These are phyloP conservation scores for Pseudogymnoascus sp. DNA, from an alignment of 2,329 filamentous ascomycete species.

Conservation along the genomic window DNA sequence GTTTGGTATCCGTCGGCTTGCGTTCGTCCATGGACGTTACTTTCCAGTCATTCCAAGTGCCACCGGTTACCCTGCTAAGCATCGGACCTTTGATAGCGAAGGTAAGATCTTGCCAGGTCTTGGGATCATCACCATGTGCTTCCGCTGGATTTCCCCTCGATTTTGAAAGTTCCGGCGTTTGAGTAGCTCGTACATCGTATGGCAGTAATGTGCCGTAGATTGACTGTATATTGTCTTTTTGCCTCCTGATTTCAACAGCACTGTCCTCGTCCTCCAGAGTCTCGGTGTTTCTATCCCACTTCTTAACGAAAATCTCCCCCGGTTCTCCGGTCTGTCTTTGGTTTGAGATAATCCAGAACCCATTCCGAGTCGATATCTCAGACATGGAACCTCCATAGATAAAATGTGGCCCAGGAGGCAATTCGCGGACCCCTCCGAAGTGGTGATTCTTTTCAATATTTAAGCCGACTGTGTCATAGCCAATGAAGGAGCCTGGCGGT, in stretches of 20 bases:
- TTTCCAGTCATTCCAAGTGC: constrained; percentile 40
- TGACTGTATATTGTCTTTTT: constrained; percentile 32
- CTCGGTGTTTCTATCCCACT: constrained; percentile 53
- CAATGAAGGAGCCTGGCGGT: constrained; percentile 30
- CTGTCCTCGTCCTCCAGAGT: constrained; percentile 43
- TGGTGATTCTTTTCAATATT: constrained; percentile 43
- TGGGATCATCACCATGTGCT: constrained; percentile 25
- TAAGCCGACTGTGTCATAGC: constrained; percentile 34
- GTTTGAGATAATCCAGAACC: constrained; percentile 46
- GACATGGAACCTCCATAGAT: constrained; percentile 50
- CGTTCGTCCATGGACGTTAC: constrained; percentile 49
- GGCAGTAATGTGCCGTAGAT: constrained; percentile 22
- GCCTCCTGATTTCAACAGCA: constrained; percentile 39
- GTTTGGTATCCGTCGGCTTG: constrained; percentile 29
- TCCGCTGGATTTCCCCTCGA: constrained; percentile 13
- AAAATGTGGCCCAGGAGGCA: constrained; percentile 52
- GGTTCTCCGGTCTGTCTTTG: constrained; percentile 22
- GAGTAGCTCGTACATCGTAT: constrained; percentile 17
- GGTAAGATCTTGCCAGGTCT: constrained; percentile 48
- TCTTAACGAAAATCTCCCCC: constrained; percentile 37
- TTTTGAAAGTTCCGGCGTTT: not conserved
- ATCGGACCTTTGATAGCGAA: constrained; percentile 39
- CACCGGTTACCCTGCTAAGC: constrained; percentile 43
- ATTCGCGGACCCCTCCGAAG: constrained; percentile 48
- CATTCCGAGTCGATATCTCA: constrained; percentile 44